Percentiles rank a stretch among this genome's conserved stretches.
Conservation (phyloP, 345 rosid genomes). For the Erodium maritimum region DNA sequence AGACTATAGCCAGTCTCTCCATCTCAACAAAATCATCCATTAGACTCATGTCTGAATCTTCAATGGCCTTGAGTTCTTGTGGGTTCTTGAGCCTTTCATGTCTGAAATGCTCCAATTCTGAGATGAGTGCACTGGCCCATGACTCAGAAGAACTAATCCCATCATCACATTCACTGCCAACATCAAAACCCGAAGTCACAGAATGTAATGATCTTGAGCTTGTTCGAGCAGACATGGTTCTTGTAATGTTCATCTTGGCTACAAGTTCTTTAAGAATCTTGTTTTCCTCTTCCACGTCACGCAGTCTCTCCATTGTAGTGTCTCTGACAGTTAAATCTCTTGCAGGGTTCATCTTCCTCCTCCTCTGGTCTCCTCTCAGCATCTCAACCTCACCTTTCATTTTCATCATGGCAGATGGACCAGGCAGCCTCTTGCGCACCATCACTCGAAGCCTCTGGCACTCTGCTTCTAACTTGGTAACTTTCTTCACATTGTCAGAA, state of each 20-base stretch:
- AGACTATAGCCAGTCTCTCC: conserved; percentile 74
- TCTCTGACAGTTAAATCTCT: conserved; percentile 45
- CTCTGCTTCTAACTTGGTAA: conserved; percentile 66
- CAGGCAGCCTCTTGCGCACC: conserved; percentile 50
- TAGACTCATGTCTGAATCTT: conserved; percentile 40
- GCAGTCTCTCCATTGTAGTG: conserved; percentile 33
- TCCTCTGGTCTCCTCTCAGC: conserved; percentile 26
- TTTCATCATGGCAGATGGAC: conserved; percentile 31
- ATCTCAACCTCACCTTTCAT: conserved; percentile 40
- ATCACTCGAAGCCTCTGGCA: conserved; percentile 57
- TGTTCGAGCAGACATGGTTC: conserved; percentile 37
- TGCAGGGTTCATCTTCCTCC: conserved; percentile 26
- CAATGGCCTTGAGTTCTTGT: conserved; percentile 14
- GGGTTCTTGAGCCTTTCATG: conserved; percentile 21
- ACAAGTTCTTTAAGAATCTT: conserved; percentile 52
- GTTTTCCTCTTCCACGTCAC: conserved; percentile 61
- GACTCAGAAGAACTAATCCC: conserved; percentile 44
- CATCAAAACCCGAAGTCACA: conserved; percentile 21
- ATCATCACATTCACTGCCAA: conserved; percentile 28
- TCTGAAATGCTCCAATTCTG: conserved; percentile 37
- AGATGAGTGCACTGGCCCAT: conserved; percentile 45
- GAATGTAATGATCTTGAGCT: conserved; percentile 36
- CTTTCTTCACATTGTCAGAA: conserved; percentile 46
- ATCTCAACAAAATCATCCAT: conserved; percentile 73
- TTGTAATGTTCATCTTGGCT: conserved; percentile 38